phyloP scores from a whole-genome alignment of 169 alveolate genomes.

The Babesia gibsoni region DNA sequence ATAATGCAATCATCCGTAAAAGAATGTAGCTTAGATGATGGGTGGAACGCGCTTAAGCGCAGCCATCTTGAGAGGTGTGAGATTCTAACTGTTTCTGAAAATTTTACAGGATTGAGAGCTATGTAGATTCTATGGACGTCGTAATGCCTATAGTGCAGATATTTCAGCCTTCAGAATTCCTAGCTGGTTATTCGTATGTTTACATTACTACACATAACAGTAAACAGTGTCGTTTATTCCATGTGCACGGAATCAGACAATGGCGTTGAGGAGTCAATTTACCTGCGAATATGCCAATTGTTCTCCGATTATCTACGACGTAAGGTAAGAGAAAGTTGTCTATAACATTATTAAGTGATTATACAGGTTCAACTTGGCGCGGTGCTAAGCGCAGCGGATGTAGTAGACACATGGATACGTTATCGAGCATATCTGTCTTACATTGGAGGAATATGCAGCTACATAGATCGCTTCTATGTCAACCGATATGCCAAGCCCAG shows the following conservation, averaged over 20 bases:
- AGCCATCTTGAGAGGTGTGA: slow-evolving; percentile 45
- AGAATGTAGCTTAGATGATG: slow-evolving; percentile 24
- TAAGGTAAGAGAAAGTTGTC: background rate
- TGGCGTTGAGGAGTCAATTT: slow-evolving; percentile 26
- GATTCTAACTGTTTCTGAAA: no score
- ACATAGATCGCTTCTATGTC: slow-evolving; percentile 60
- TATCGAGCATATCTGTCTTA: slow-evolving; percentile 8
- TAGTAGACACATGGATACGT: slow-evolving; percentile 35
- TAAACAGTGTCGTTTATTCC: slow-evolving; percentile 44
- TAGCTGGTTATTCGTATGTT: slow-evolving; percentile 48
- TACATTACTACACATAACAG: background rate
- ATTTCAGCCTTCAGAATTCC: slow-evolving; percentile 23
- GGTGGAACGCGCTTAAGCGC: slow-evolving; percentile 39
- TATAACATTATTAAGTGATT: background rate
- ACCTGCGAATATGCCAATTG: slow-evolving; percentile 17
- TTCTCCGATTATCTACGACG: slow-evolving; percentile 1
- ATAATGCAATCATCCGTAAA: background rate
- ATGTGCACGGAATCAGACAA: slow-evolving; percentile 43
- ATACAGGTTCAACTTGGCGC: background rate
- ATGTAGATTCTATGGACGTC: slow-evolving; percentile 44
- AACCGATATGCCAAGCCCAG: slow-evolving; percentile 10
- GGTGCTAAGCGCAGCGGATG: background rate
- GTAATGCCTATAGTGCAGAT: background rate
- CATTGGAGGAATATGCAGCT: slow-evolving; percentile 21
- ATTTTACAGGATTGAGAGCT: slow-evolving; percentile 23